Evolutionary conservation across 345 rosid species (phyloP), one percentile per base, ranked within the genome.

Genomic region (Corchorus olitorius): DNA sequence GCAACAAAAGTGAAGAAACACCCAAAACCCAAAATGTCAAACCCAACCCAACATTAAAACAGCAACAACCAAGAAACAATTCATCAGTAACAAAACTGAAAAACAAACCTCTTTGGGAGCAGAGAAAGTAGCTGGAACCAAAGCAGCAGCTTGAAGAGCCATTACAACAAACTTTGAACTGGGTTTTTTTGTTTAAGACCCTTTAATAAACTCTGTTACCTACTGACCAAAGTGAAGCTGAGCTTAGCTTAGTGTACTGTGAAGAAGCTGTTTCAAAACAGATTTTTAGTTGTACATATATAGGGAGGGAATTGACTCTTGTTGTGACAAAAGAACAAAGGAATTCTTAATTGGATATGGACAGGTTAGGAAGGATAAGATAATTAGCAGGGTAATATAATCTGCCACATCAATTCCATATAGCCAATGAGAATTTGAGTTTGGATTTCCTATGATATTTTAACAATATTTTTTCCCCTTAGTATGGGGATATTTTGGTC

Each of bases 131-230:
- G 92, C 89, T 75, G 93, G 85, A 65, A 87, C 84, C 85, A 93
- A 86, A 72, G 96, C 88, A 85, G 96, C 85, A 78, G 98, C 85
- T 80, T 84, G 95, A 60, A 91, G 90, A 73, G 93, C 92, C 97
- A 93, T 93, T 78, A 59, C 35, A 63, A 59, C 35, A 63, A 75
- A 41, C 64, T 71, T 37, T 4, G 49, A 67, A 78, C 10, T 56
- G 55, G 72, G 33, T 13, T 76, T 41, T 75, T 27, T 1, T n/a
- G 5, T 34, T 27, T 11, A 20, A 73, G 79, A 50, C 56, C 5
- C 20, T 73, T 62, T 4, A 27, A 60, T 2, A 8, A 58, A 12
- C 2, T 15, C 5, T 11, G 20, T 1, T 3, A 2, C 3, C 6
- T 12, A 41, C 27, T 76, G 65, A 53, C 53, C 12, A 54, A 64